A percentile compares a stretch with the other conserved stretches of the same genome.
Evolutionary conservation across 805 yeast genomes (phyloP).

Genomic region (Maudiozyma serrabonitensis): DNA sequence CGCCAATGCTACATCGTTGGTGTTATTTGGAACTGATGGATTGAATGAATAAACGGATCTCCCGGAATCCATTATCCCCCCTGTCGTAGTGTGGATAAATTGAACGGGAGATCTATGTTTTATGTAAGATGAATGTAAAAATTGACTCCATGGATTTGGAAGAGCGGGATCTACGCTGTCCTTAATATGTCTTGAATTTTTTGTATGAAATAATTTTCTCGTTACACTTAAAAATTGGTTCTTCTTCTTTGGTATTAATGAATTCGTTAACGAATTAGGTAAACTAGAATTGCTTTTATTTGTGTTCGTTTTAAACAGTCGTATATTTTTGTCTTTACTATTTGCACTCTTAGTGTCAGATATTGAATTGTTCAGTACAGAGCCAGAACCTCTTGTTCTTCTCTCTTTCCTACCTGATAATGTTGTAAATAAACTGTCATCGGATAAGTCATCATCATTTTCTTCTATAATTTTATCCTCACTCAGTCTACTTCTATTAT

Average conservation of each 20-base stretch:
- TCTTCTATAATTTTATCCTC: constrained; percentile 1
- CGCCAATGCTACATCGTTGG: constrained; percentile 12
- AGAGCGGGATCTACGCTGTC: constrained; percentile 17
- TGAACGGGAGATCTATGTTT: constrained; percentile 26
- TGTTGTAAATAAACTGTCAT: constrained; percentile 10
- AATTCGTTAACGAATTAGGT: constrained; percentile 11
- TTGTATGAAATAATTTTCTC: constrained; percentile 20
- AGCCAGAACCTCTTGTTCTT: constrained; percentile 5
- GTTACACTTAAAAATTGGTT: constrained; percentile 16
- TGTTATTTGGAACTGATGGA: constrained; percentile 12
- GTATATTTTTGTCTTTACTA: constrained; percentile 9
- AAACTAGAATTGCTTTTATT: constrained; percentile 6
- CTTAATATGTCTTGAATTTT: constrained; percentile 13
- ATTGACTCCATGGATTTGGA: constrained; percentile 24
- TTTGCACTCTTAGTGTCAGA: constrained; percentile 1
- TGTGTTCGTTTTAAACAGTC: constrained; percentile 9
- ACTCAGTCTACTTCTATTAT: background rate
- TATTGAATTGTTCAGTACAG: constrained; percentile 3
- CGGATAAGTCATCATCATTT: constrained; percentile 2
- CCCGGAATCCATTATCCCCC: constrained; percentile 19
- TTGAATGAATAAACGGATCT: constrained; percentile 23
- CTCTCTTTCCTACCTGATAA: constrained; percentile 7
- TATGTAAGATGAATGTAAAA: constrained; percentile 25
- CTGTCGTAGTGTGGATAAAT: constrained; percentile 20
- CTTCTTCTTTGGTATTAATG: constrained; percentile 8